A percentile compares a stretch with the other conserved stretches of the same genome.
Conservation (phyloP, 768 basidiomycete genomes). For the Postia placenta region DNA sequence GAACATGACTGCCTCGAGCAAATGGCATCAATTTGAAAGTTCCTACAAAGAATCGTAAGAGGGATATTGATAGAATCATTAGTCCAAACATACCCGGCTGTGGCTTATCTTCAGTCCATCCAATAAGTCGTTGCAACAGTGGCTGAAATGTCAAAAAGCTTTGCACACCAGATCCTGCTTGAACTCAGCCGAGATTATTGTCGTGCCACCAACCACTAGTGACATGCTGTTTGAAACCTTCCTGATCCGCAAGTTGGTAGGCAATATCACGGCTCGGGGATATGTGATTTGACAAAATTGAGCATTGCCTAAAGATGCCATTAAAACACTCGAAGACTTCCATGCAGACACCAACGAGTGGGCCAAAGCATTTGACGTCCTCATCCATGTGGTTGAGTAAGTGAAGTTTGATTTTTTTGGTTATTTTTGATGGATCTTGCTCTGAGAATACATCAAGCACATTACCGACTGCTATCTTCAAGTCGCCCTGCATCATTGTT, state of each 20-base stretch:
- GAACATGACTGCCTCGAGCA: too few relatives aligned
- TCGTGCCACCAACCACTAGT: constrained; percentile 8
- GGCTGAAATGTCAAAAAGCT: too few relatives aligned
- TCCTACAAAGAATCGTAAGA: too few relatives aligned
- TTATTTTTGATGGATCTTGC: constrained; percentile 22
- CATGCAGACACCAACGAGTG: constrained; percentile 24
- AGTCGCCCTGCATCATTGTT: too few relatives aligned
- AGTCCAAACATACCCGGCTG: too few relatives aligned
- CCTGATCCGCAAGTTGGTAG: constrained; percentile 22
- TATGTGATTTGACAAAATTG: constrained; percentile 33
- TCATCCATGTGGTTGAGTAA: constrained; percentile 23
- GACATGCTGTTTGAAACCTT: constrained; percentile 24
- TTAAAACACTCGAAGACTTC: constrained; percentile 36
- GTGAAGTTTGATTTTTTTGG: constrained; percentile 28
- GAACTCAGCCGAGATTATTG: too few relatives aligned
- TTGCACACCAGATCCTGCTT: too few relatives aligned
- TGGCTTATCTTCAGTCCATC: too few relatives aligned
- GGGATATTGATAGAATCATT: too few relatives aligned
- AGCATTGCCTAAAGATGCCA: constrained; percentile 31
- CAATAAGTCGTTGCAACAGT: too few relatives aligned
- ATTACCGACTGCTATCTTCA: neutral
- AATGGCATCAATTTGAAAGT: too few relatives aligned
- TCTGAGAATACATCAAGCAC: constrained; percentile 13
- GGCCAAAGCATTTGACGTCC: constrained; percentile 28
- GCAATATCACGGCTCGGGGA: constrained; percentile 39